Evolutionary conservation across 768 basidiomycete species (phyloP), one percentile per base, ranked within the genome.

Genomic region (Sarcomyxa edulis): DNA sequence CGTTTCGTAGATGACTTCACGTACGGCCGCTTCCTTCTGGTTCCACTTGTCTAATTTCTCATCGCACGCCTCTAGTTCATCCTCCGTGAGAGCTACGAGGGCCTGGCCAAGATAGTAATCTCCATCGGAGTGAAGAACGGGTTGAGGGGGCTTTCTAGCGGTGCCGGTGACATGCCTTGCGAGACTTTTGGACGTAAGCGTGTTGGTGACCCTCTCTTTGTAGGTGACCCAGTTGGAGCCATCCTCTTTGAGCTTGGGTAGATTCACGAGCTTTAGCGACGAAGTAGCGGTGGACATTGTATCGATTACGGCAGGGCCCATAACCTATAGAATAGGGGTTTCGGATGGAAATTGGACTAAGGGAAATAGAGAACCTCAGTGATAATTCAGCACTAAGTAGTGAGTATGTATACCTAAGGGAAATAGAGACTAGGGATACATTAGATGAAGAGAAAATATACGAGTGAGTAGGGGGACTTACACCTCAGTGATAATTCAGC

Each of bases 1-100:
- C 18, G 35, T 37, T 12, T 25, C 19, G 26, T 24, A 42, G 35
- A 42, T 42, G 35, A 42, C 20, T 12, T 39, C 20, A 6, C 25
- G 35, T 2, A 37, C 40, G 14, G 23, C n/a, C 7, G 37, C 37
- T 22, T 42, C 25, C 35, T 42, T 42, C 23, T 42, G 40, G n/a
- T n/a, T n/a, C n/a, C n/a, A n/a, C n/a, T n/a, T n/a, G n/a, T n/a
- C n/a, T n/a, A n/a, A n/a, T n/a, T 36, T 28, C 10, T 4, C 32
- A 21, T 22, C 16, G 15, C 25, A 11, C 14, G n/a, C 35, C n/a
- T 42, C 35, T 8, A 22, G 20, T 34, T 42, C 36, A 7, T 7
- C 34, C 23, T 37, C 36, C 7, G 35, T 21, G n/a, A n/a, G n/a
- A n/a, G n/a, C n/a, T n/a, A n/a, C n/a, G n/a, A n/a, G n/a, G n/a